Percentiles rank a stretch among this genome's conserved stretches.
Conservation (phyloP, 2,329 filamentous ascomycete genomes). For the Fusarium domesticum region DNA sequence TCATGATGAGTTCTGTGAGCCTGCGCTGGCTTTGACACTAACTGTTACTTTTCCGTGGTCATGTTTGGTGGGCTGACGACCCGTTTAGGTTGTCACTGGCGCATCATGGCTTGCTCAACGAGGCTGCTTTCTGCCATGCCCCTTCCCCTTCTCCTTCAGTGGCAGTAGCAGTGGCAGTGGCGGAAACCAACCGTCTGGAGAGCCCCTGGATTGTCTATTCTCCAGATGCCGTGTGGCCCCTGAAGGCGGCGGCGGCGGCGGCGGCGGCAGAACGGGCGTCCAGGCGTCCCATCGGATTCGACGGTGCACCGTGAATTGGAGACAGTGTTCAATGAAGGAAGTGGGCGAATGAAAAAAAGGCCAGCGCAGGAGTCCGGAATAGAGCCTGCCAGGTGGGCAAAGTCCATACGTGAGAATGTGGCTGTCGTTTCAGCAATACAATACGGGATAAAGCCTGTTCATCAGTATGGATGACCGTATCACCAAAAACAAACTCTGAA, state of each 20-base stretch:
- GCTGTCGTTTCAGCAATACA: too few relatives aligned
- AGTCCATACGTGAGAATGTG: too few relatives aligned
- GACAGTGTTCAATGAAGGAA: too few relatives aligned
- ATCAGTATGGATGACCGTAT: too few relatives aligned
- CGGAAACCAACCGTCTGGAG: conserved; percentile 25
- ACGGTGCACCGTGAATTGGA: too few relatives aligned
- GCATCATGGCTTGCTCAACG: conserved; percentile 15
- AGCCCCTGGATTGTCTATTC: conserved; percentile 19
- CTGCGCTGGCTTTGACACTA: neutral
- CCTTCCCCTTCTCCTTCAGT: conserved; percentile 6
- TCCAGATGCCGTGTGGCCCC: conserved; percentile 8
- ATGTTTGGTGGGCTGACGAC: conserved; percentile 10
- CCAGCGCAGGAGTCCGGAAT: too few relatives aligned
- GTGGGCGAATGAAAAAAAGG: too few relatives aligned
- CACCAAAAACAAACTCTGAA: conserved; percentile 6
- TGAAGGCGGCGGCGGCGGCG: conserved; percentile 20
- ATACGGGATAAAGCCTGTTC: too few relatives aligned
- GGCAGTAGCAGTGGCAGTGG: conserved; percentile 20
- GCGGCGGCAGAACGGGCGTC: conserved; percentile 16
- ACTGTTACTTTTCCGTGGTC: neutral
- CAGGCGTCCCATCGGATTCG: too few relatives aligned
- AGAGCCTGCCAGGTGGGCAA: too few relatives aligned
- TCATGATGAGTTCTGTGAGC: too few relatives aligned
- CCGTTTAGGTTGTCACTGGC: conserved; percentile 17
- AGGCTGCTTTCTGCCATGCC: conserved; percentile 18